Conservation (phyloP, 805 yeast genomes). For the Monosporozyma unispora region DNA sequence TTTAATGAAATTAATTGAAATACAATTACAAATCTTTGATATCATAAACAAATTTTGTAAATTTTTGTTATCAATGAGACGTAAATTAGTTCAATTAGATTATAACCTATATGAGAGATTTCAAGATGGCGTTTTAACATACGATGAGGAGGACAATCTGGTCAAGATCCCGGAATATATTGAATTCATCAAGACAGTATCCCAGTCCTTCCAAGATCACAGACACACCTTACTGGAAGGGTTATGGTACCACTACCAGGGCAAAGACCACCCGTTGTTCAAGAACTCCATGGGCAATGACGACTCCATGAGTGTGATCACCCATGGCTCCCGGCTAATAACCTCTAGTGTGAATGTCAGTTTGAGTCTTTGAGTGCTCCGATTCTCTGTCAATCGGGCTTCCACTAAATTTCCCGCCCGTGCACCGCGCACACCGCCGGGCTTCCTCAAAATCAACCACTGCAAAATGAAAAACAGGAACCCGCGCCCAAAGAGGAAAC, state of each 20-base stretch:
- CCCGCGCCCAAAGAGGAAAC: neutral
- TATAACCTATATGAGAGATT: slow-evolving; percentile 8
- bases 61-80: slow-evolving; percentile 22
- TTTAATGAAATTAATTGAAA: slow-evolving; percentile 18
- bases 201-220: slow-evolving; percentile 12
- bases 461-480: neutral
- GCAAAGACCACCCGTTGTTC: slow-evolving; percentile 1
- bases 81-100: slow-evolving; percentile 15
- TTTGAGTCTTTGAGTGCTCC: neutral
- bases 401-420: neutral
- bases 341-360: neutral
- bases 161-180: slow-evolving; percentile 9
- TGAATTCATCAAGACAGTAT: slow-evolving; percentile 8
- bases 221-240: slow-evolving; percentile 16
- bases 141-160: slow-evolving; percentile 13
- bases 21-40: slow-evolving; percentile 27
- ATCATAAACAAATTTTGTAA: slow-evolving; percentile 26
- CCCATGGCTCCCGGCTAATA: slow-evolving; percentile 1
- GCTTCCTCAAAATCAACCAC: slow-evolving; percentile 3
- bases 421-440: neutral
- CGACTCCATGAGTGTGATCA: neutral
- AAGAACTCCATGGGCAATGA: neutral
- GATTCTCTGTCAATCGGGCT: neutral
- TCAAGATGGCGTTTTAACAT: neutral
- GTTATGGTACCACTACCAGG: slow-evolving; percentile 10